Evolutionary conservation across 331 rosid genomes (phyloP), one percentile per base, ranked within the genome.

Genomic region (Rhamnella rubrinervis): DNA sequence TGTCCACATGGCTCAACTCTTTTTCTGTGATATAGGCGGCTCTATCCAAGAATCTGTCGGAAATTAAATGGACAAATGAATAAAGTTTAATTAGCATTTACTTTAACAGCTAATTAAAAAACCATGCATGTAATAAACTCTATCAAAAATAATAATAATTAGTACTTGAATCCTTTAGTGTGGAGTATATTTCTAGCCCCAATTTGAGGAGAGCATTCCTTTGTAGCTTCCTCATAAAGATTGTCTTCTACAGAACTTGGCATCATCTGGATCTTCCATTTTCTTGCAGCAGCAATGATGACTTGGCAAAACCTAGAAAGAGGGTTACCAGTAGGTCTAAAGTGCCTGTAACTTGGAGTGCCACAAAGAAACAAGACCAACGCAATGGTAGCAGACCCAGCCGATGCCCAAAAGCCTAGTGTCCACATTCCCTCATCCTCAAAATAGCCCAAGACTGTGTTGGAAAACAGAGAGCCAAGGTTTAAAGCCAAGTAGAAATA

Each of bases 401-500:
- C 58, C 5, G 96, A 91, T 17, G 96, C 89, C 91, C 91, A 91
- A 37, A 91, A 91, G 2, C 96, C 97, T 25, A 85, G 9, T 18
- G 87, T 80, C 97, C 97, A 88, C 66, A 68, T 17, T 4, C 93
- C 97, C 0, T 80, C 75, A 60, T 91, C 89, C 83, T 91, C 97
- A 75, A 85, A 91, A 61, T 86, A 91, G 31, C 88, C 86, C 73
- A 91, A 66, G 31, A 91, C 38, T 50, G 97, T 88, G 87, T 91
- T 91, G 26, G 97, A 91, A 51, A 91, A 86, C 31, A 91, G 89
- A 9, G 96, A 86, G 0, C 97, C 97, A 38, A 91, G 87, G 66
- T 88, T 91, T 21, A 88, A 55, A n/a, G 97, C 93, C 81, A 91
- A 75, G 80, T 91, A 91, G 60, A 91, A 91, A 80, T 85, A 91